Evolutionary conservation across 495 filamentous ascomycete genomes (phyloP), one percentile per base, ranked within the genome.

Genomic region (Lasiosphaeria hispida): DNA sequence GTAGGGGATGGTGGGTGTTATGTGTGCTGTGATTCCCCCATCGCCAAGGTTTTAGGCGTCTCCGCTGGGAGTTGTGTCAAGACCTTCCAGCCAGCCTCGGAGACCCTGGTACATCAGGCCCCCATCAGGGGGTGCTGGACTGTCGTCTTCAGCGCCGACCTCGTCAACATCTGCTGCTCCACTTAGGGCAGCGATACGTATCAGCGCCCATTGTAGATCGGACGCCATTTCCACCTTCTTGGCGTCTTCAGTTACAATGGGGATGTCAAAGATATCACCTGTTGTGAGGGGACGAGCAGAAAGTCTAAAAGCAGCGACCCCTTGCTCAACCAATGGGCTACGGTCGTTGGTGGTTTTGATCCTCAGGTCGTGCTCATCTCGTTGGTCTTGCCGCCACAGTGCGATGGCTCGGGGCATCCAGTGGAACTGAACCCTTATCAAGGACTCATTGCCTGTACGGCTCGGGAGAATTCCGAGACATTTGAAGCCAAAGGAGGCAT

Each of bases 151-250:
- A 39, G 37, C 10, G 10, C 37, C 37, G 37, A 39, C 48, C 4
- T 9, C 34, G 45, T 33, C 35, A n/a, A 3, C 34, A n/a, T 33
- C 33, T 9, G 48, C 48, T 3, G 48, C 48, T 11, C 23, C n/a
- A 7, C 30, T 8, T 0, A 48, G 6, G 45, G 45, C 45, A 9
- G 45, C 23, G 34, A 48, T 30, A 6, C 45, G 17, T 10, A 48
- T 34, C 45, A 48, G 23, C 1, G 23, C 18, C 45, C 45, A 48
- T 23, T 48, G 45, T 10, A 48, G 1, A 9, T 33, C 18, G 23
- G 34, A 48, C 18, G 45, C 45, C 45, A 48, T 34, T 18, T 9
- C 17, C 45, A 48, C 34, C 45, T 48, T 48, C 23, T 48, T 18
- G 18, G 18, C 45, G 10, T 48, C 45, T 4, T 10, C 18, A 7